Base-by-base conservation (phyloP, 495 filamentous ascomycete genomes). In the Sphaerosporella brunnea region DNA sequence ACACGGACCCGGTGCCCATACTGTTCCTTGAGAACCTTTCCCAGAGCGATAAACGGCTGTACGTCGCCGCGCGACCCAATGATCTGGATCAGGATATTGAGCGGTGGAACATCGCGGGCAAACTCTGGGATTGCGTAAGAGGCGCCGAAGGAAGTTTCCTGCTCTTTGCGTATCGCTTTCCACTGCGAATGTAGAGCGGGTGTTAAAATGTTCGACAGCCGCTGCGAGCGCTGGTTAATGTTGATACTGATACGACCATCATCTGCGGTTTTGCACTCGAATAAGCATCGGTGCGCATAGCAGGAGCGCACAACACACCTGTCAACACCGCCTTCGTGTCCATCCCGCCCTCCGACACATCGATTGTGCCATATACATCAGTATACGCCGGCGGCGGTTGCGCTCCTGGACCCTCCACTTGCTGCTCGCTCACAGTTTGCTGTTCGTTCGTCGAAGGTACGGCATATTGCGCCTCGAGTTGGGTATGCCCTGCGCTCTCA, bases 81-180 rank as follows among this genome's bases (percentile, higher is more conserved):
- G 11, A 86, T 81, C 66, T 83, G 82, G 24, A 86, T 73, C 1
- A 84, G 74, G 20, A 86, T 77, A 54, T 83, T 85, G 10, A 86
- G 57, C 13, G 19, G 61, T 50, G 15, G 73, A 47, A 55, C 49
- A 35, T 50, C 16, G 21, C 36, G 51, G 7, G 55, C 55, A 34
- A 59, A 59, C 19, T 59, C 68, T 1, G 78, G 74, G 10, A 63
- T 54, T 70, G 7, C 74, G 55, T 80, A 78, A 42, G 72, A 65
- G 7, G 73, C 69, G 28, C 73, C 69, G 23, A 28, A 18, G 23
- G 28, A 25, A 15, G 37, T 47, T 15, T 39, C 11, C 18, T 45
- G 30, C 1, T 45, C 51, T 19, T 39, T 30, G 2, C 65, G 50
- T 0, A 63, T 60, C 16, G 68, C 45, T 7, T 67, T 62, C 23